A percentile compares a stretch with the other conserved stretches of the same genome.
phyloP scores from a whole-genome alignment of 306 rosid genomes.

The Malus fusca region DNA sequence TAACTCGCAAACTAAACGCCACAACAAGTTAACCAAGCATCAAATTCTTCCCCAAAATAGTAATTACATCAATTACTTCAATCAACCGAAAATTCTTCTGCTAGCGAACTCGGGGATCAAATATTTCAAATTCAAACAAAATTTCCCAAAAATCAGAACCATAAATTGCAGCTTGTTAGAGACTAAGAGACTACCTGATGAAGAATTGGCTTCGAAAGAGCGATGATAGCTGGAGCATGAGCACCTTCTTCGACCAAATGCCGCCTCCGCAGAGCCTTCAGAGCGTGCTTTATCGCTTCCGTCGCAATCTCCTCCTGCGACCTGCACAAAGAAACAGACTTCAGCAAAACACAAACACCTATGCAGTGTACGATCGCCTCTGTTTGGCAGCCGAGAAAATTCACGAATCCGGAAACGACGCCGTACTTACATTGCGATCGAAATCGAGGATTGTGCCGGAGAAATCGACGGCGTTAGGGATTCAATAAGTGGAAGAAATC shows the following conservation, averaged over 20 bases:
- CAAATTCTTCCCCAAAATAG: background rate
- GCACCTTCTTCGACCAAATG: constrained; percentile 96
- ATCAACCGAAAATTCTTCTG: background rate
- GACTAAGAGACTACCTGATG: constrained; percentile 42
- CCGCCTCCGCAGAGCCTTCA: constrained; percentile 73
- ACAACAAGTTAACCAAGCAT: background rate
- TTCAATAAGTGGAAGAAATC: background rate
- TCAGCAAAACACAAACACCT: background rate
- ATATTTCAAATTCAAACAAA: background rate
- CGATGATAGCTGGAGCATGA: constrained; percentile 74
- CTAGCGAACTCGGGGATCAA: background rate
- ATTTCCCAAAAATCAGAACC: background rate
- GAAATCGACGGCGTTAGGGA: background rate
- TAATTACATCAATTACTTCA: background rate
- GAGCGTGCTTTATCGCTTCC: constrained; percentile 69
- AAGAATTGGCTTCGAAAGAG: constrained; percentile 63
- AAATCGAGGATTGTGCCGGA: background rate
- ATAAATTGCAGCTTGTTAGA: background rate
- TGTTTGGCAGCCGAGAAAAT: constrained; percentile 13
- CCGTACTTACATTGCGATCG: background rate
- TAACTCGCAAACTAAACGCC: background rate
- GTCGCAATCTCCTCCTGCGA: constrained; percentile 42
- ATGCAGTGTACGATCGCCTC: background rate
- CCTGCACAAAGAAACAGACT: constrained; percentile 24
- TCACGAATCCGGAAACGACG: background rate